phyloP scores from a whole-genome alignment of 345 rosid species.

The Excoecaria agallocha region DNA sequence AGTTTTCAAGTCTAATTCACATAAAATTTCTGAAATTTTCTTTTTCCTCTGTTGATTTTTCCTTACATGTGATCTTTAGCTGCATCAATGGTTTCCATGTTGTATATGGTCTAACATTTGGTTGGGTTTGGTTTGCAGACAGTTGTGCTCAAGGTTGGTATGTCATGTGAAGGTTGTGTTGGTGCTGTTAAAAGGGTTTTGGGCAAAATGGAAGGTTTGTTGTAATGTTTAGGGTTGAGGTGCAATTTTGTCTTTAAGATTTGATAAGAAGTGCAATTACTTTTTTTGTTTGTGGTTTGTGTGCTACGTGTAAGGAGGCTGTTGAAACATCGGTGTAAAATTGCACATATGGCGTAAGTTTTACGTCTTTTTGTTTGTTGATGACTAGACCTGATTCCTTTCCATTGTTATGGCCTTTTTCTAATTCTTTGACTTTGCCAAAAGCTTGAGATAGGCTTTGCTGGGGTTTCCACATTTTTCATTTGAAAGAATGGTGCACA shows the following conservation, averaged over 20 bases:
- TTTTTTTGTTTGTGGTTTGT: not conserved
- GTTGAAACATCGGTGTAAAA: too few relatives aligned
- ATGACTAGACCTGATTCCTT: not conserved
- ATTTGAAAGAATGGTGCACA: not conserved
- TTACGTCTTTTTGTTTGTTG: not conserved
- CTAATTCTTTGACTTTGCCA: not conserved
- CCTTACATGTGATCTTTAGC: not conserved
- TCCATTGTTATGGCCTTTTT: not conserved
- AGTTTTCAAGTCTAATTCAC: not conserved
- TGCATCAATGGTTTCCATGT: not conserved
- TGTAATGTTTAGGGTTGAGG: not conserved
- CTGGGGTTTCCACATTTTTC: not conserved
- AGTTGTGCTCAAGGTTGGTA: slow-evolving; percentile 72
- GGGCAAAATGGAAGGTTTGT: slow-evolving; percentile 80
- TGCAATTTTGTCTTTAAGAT: not conserved
- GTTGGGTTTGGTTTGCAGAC: slow-evolving; percentile 47
- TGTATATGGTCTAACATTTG: not conserved
- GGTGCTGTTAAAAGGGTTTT: slow-evolving; percentile 88
- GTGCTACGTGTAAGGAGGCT: too few relatives aligned
- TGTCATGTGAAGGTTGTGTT: slow-evolving; percentile 78
- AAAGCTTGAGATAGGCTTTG: not conserved
- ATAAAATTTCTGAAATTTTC: too few relatives aligned
- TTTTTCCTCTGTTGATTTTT: not conserved
- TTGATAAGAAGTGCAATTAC: not conserved
- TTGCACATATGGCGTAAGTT: too few relatives aligned